These are phyloP conservation scores for Mesostigma viride DNA, from an alignment of 139 green algal genomes.

Conservation along the genomic window DNA sequence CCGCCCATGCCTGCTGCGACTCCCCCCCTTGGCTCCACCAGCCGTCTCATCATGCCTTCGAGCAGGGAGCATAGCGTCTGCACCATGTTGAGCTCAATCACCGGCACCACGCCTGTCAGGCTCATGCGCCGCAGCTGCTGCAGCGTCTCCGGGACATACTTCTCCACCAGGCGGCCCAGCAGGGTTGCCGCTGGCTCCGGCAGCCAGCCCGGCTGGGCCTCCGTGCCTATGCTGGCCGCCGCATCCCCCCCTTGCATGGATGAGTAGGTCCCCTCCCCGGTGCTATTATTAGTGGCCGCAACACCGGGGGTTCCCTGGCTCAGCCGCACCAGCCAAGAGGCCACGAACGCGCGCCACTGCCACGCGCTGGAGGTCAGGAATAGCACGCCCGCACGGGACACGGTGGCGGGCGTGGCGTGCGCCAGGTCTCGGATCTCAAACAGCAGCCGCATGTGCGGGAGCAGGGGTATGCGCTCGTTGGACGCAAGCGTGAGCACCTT, in stretches of 20 bases:
- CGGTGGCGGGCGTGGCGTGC: conserved; percentile 80
- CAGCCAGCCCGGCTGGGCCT: conserved; percentile 72
- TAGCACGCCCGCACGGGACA: conserved; percentile 80
- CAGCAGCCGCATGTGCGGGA: conserved; percentile 70
- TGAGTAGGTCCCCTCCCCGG: neutral
- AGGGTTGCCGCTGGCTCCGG: conserved; percentile 43
- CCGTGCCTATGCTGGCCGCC: conserved; percentile 57
- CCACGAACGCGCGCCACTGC: conserved; percentile 70
- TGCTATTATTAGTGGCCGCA: neutral
- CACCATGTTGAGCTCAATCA: conserved; percentile 63
- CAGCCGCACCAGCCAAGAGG: conserved; percentile 56
- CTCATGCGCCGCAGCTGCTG: conserved; percentile 71
- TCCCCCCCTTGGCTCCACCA: no score
- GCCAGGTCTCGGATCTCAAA: conserved; percentile 67
- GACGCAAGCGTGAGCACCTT: conserved; percentile 83
- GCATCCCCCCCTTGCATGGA: conserved; percentile 43
- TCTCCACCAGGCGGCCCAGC: conserved; percentile 55
- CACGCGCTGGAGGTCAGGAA: conserved; percentile 72
- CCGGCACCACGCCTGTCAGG: conserved; percentile 66
- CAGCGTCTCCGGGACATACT: conserved; percentile 56
- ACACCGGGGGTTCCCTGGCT: neutral
- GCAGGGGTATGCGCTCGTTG: conserved; percentile 85
- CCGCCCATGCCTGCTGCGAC: no score
- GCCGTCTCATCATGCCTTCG: conserved; percentile 75
- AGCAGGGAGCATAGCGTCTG: conserved; percentile 82